Conservation (phyloP, 2,329 filamentous ascomycete genomes). For the Capronia epimyces region DNA sequence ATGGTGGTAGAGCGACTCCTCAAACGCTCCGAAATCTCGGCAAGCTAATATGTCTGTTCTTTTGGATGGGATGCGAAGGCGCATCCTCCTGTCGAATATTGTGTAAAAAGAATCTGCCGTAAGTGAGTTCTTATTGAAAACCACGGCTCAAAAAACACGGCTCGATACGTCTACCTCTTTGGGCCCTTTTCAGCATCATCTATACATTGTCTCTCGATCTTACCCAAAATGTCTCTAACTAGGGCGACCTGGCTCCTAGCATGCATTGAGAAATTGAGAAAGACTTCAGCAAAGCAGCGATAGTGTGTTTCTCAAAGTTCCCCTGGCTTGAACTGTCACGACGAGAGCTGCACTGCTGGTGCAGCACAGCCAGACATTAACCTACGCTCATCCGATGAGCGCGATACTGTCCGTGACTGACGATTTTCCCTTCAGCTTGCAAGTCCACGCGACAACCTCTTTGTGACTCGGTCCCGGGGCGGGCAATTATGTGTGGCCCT, state of each 20-base stretch:
- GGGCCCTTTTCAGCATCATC: slow-evolving; percentile 46
- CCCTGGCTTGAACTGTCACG: slow-evolving; percentile 60
- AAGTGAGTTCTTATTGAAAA: no score
- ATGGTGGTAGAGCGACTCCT: slow-evolving; percentile 65
- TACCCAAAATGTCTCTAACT: slow-evolving; percentile 52
- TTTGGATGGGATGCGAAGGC: slow-evolving; percentile 51
- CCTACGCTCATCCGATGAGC: slow-evolving; percentile 56
- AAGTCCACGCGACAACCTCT: slow-evolving; percentile 43
- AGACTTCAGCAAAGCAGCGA: slow-evolving; percentile 41
- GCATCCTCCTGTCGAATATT: slow-evolving; percentile 51
- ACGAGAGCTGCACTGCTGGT: slow-evolving; percentile 59
- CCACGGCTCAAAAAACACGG: no score
- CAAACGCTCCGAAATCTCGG: slow-evolving; percentile 59
- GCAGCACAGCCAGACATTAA: slow-evolving; percentile 69
- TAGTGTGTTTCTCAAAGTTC: slow-evolving; percentile 59
- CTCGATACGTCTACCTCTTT: slow-evolving; percentile 37
- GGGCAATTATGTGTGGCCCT: slow-evolving; percentile 42
- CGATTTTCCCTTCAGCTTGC: slow-evolving; percentile 6
- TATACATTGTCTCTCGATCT: slow-evolving; percentile 51
- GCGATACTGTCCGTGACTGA: no score
- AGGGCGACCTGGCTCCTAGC: no score
- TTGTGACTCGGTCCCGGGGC: no score
- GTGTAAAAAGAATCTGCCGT: slow-evolving; percentile 52
- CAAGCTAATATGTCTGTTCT: slow-evolving; percentile 57
- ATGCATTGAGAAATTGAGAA: no score